Evolutionary conservation across 805 yeast genomes (phyloP), one percentile per base, ranked within the genome.

Genomic region (Sugiyamaella valdiviana): DNA sequence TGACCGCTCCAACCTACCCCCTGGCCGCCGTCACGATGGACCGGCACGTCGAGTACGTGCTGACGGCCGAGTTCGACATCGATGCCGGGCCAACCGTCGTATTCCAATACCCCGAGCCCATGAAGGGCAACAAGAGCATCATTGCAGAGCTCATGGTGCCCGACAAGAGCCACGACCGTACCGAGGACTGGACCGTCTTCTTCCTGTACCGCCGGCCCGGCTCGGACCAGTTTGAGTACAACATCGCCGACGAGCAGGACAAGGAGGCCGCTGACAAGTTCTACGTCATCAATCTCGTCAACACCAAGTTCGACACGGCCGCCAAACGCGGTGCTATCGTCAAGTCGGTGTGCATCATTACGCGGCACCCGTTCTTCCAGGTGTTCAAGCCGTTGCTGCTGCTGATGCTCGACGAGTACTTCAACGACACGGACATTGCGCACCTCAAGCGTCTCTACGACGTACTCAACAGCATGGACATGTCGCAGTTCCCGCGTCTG

Each of bases 41-140:
- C 36, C 12, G 26, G 36, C 75, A 79, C 56, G 76, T 77, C 14
- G 77, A 76, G 46, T 82, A 73, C 58, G 72, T 83, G 19, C 57
- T 87, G 26, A 74, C 88, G 5, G 85, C 91, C 1, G 90, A 85
- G 65, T 89, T 88, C 63, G 93, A 88, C 62, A 79, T 82, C 53
- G 82, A 78, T 57, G 71, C 78, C 47, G 96, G 96, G 0, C 82
- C 93, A 0, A 69, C 77, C 3, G 65, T 88, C 26, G 70, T 70
- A 45, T 76, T 77, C 54, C 89, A 82, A 58, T 72, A 75, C 45
- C 91, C 95, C 2, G 51, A 46, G 21, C 54, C 53, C 39, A 51
- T 60, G 40, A 54, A 48, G 10, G 57, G 60, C 29, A 60, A 56
- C 50, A 46, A 48, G 29, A 55, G 52, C 29, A 51, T 57, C 46